These are phyloP conservation scores for Aureobasidium uvarum DNA, from an alignment of 2,329 filamentous ascomycete genomes.

Conservation along the genomic window DNA sequence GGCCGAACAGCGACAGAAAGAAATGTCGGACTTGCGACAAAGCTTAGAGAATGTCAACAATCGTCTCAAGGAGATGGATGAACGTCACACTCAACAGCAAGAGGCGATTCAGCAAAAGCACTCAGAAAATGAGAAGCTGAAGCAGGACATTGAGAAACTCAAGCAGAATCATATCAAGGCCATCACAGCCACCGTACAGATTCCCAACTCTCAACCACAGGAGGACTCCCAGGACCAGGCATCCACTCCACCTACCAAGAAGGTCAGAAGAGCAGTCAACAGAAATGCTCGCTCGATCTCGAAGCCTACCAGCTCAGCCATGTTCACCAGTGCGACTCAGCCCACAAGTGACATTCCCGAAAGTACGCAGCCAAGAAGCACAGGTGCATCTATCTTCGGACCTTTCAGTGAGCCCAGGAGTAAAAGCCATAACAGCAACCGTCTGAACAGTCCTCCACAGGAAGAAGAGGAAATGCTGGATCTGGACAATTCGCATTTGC, in stretches of 20 bases:
- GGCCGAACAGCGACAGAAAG: not conserved
- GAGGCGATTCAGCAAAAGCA: not conserved
- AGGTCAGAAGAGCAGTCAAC: conserved; percentile 16
- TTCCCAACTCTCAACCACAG: not conserved
- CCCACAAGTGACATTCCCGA: not conserved
- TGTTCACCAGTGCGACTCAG: not conserved
- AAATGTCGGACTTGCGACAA: not conserved
- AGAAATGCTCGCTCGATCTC: conserved; percentile 1
- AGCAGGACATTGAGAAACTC: conserved; percentile 13
- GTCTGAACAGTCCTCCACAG: not conserved
- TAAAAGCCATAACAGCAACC: not conserved
- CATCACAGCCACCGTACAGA: not conserved
- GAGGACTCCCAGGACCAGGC: not conserved
- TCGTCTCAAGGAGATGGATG: conserved; percentile 11
- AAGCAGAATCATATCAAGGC: not conserved
- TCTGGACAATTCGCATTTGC: not conserved
- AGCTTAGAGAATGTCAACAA: not conserved
- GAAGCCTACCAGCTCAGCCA: not conserved
- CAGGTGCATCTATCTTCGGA: not conserved
- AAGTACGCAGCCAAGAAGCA: not conserved
- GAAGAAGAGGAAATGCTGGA: conserved; percentile 25
- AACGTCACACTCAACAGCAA: not conserved
- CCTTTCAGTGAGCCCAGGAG: not conserved
- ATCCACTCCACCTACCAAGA: not conserved
- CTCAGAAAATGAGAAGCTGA: not conserved